Evolutionary conservation across 2,329 filamentous ascomycete genomes (phyloP), one percentile per base, ranked within the genome.

Genomic region (Botryotinia convoluta): DNA sequence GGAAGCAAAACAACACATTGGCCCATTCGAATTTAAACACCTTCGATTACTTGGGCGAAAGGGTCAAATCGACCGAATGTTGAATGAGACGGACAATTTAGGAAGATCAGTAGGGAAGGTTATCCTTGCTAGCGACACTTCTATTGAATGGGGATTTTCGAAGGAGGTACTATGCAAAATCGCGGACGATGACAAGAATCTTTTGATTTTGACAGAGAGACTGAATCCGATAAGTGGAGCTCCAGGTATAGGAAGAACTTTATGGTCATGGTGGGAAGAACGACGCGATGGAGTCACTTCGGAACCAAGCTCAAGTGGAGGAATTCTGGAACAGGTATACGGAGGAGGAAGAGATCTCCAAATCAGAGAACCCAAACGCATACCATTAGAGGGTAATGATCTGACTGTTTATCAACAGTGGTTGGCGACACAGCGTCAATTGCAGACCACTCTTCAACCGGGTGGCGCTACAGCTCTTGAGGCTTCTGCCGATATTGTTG

Each of bases 131-230:
- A 98, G 94, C 77, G 95, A 98, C 81, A 88, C 90, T 5, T 97
- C 93, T 44, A 84, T 98, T 32, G 94, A 97, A 78, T 99, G 96
- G 96, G 96, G 96, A 0, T 97, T 97, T 79, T 97, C 96, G 0
- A 93, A 92, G 79, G 91, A 95, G 71, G 86, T 95, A 0, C 84
- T 99, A 67, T 90, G 88, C 76, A 87, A 87, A 16, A 86, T 99
- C 72, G 94, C 94, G 0, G 87, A 88, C 74, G 92, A 97, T 76
- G 85, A 91, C 1, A 90, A 90, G 60, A 99, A 98, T 81, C 84
- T 98, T 63, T 88, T 99, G 51, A 90, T 99, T 71, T 83, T 99
- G 61, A 98, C 95, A 0, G 95, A 98, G 78, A 89, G 90, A 75
- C 86, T 89, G 1, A 85, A 84, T 0, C 81, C 84, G 5, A 79